A percentile compares a stretch with the other conserved stretches of the same genome.
phyloP scores from a whole-genome alignment of 805 yeast species.

The Jamesozyma hellenica region DNA sequence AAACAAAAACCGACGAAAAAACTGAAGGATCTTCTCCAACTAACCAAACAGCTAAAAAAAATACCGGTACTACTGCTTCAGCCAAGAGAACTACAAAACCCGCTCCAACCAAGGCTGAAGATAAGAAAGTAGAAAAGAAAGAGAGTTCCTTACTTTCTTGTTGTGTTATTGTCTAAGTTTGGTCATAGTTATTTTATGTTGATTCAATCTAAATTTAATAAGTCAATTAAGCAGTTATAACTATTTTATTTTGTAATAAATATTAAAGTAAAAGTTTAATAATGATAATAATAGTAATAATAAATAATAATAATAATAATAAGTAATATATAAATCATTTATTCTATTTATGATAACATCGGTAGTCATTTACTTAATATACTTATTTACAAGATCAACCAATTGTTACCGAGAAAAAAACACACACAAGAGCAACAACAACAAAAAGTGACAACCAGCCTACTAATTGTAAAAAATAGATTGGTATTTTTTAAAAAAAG shows the following conservation, averaged over 20 bases:
- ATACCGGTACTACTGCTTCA: conserved; percentile 7
- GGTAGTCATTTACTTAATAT: not conserved
- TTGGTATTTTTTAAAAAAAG: not conserved
- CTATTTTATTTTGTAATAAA: no score
- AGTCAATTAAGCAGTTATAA: no score
- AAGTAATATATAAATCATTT: not conserved
- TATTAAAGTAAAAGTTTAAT: no score
- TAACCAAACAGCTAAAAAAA: conserved; percentile 18
- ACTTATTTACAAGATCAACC: not conserved
- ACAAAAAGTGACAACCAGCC: no score
- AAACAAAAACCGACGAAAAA: not conserved
- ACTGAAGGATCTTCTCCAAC: no score
- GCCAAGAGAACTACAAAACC: conserved; percentile 14
- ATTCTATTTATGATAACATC: not conserved
- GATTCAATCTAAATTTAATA: no score
- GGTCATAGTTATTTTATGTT: not conserved
- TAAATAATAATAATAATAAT: not conserved
- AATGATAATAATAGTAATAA: not conserved
- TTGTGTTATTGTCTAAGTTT: conserved; percentile 28
- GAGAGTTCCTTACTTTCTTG: conserved; percentile 18
- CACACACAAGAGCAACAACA: no score
- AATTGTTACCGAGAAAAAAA: no score
- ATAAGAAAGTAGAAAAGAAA: conserved; percentile 19
- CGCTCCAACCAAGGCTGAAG: conserved; percentile 8
- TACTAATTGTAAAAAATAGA: no score